Conservation (phyloP, 495 filamentous ascomycete genomes). For the Lasiosphaeriaceae sp. region DNA sequence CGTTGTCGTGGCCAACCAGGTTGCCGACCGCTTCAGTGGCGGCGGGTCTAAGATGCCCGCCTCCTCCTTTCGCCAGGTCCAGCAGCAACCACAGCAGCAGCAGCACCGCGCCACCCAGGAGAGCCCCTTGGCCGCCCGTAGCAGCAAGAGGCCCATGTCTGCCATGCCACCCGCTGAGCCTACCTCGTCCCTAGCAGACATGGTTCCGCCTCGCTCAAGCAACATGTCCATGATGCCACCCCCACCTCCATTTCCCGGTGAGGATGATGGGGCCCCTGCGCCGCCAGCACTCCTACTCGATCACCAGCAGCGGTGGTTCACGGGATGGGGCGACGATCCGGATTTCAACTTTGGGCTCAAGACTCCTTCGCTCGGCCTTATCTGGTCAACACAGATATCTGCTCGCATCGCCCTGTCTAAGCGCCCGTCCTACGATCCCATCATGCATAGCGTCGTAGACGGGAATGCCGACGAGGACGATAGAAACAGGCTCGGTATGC, state of each 20-base stretch:
- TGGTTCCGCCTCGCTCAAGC: slow-evolving; percentile 22
- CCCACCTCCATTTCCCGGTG: slow-evolving; percentile 11
- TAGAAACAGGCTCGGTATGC: slow-evolving; percentile 19
- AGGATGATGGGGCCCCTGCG: slow-evolving; percentile 17
- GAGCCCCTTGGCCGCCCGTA: slow-evolving; percentile 37
- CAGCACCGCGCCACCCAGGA: slow-evolving; percentile 23
- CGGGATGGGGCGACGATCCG: slow-evolving; percentile 77
- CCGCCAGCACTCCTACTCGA: slow-evolving; percentile 63
- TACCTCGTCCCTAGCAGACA: slow-evolving; percentile 21
- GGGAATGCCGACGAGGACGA: slow-evolving; percentile 21
- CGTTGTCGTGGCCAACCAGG: slow-evolving; percentile 91
- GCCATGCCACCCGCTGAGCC: slow-evolving; percentile 13
- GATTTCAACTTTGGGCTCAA: slow-evolving; percentile 51
- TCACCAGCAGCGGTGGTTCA: slow-evolving; percentile 91
- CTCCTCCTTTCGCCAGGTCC: slow-evolving; percentile 9
- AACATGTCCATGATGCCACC: background rate
- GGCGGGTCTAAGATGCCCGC: slow-evolving; percentile 14
- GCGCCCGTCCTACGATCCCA: slow-evolving; percentile 41
- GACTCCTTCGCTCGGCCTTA: slow-evolving; percentile 79
- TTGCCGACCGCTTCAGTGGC: slow-evolving; percentile 75
- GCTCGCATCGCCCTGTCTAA: slow-evolving; percentile 77
- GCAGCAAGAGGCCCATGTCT: slow-evolving; percentile 16
- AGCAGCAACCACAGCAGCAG: slow-evolving; percentile 4
- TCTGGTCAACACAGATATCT: slow-evolving; percentile 86
- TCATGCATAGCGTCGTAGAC: slow-evolving; percentile 15